Percentiles rank a stretch among this genome's conserved stretches.
Evolutionary conservation across 2,329 filamentous ascomycete genomes (phyloP).

Genomic region (Dactylellina haptotyla): DNA sequence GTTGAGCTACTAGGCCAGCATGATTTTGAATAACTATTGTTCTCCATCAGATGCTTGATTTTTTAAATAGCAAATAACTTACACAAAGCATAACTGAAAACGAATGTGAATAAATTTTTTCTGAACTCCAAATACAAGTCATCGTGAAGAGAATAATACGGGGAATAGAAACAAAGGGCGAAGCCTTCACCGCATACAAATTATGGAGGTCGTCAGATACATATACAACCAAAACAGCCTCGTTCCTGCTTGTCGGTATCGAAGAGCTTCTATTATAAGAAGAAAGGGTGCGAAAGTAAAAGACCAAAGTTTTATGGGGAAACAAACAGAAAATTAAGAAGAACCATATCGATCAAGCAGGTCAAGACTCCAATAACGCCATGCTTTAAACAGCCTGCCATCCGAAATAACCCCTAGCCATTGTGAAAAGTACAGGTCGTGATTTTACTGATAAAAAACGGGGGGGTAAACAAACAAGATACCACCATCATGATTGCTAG

Average conservation of each 20-base stretch:
- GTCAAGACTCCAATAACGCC: slow-evolving; percentile 3
- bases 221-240: not conserved
- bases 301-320: not conserved
- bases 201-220: not conserved
- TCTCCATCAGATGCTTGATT: not conserved
- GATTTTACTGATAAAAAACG: not conserved
- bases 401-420: not conserved
- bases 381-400: not conserved
- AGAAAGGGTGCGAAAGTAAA: not conserved
- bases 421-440: not conserved
- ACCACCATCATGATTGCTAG: not conserved
- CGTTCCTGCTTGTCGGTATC: slow-evolving; percentile 8
- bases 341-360: not conserved
- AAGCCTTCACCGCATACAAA: slow-evolving; percentile 17
- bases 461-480: not conserved
- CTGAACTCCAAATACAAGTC: too few relatives aligned
- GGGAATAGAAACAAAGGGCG: too few relatives aligned
- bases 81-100: too few relatives aligned
- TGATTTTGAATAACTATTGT: slow-evolving; percentile 12
- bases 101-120: too few relatives aligned
- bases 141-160: too few relatives aligned
- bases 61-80: not conserved
- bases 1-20: too few relatives aligned
- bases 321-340: not conserved
- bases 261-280: slow-evolving; percentile 8